Percentiles rank a stretch among this genome's conserved stretches.
Conservation (phyloP, 2,329 filamentous ascomycete genomes). For the Claviceps capensis region DNA sequence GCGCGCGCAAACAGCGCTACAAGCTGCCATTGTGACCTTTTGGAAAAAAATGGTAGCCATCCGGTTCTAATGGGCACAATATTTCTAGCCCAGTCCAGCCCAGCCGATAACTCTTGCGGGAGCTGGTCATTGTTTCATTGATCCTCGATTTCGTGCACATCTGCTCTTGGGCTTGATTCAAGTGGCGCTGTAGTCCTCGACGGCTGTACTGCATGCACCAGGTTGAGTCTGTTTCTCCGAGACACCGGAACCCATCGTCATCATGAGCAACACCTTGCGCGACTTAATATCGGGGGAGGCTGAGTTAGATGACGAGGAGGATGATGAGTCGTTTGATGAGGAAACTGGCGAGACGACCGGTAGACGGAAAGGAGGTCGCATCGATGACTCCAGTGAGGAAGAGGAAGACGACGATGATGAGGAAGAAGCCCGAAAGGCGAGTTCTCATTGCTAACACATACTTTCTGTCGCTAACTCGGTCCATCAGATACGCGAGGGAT, state of each 20-base stretch:
- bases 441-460: background rate
- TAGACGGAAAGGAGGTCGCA: constrained; percentile 23
- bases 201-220: background rate
- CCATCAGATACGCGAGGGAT: constrained; percentile 71
- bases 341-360: constrained; percentile 48
- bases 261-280: constrained; percentile 51
- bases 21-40: constrained; percentile 10
- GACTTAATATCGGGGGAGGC: constrained; percentile 77
- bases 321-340: constrained; percentile 72
- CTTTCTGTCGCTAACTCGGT: constrained; percentile 5
- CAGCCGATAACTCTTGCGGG: constrained; percentile 5
- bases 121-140: background rate
- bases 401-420: constrained; percentile 88
- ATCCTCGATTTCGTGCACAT: constrained; percentile 1
- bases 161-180: background rate
- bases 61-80: background rate
- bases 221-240: background rate
- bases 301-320: constrained; percentile 72
- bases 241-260: constrained; percentile 15
- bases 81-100: constrained; percentile 6
- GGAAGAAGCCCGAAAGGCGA: constrained; percentile 64
- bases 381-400: constrained; percentile 83
- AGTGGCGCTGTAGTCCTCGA: background rate
- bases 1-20: constrained; percentile 15
- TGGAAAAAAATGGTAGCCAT: constrained; percentile 12